A percentile compares a stretch with the other conserved stretches of the same genome.
Conservation (phyloP, 192 early-diverging fungal species). For the Coemansia sp. region DNA sequence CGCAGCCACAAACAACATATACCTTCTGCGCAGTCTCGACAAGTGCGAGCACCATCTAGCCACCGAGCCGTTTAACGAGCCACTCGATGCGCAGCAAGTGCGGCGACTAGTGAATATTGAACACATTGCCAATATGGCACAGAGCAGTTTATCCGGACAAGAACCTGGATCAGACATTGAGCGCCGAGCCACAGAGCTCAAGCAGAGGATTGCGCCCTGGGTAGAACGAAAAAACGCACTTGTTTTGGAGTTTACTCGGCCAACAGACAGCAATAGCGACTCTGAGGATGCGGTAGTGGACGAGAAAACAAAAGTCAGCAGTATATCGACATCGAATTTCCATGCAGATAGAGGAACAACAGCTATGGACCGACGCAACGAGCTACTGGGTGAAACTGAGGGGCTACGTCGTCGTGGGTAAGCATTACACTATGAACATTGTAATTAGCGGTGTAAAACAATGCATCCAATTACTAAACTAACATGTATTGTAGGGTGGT, state of each 20-base stretch:
- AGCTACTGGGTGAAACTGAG: slow-evolving; percentile 45
- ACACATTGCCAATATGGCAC: slow-evolving; percentile 2
- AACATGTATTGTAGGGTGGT: slow-evolving; percentile 23
- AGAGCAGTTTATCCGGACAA: background rate
- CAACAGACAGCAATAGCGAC: background rate
- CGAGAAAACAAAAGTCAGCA: background rate
- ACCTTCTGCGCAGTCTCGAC: slow-evolving; percentile 25
- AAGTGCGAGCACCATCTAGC: slow-evolving; percentile 33
- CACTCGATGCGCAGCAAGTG: slow-evolving; percentile 35
- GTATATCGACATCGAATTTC: background rate
- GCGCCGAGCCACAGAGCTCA: slow-evolving; percentile 12
- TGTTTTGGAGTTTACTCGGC: slow-evolving; percentile 1
- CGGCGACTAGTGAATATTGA: slow-evolving; percentile 41
- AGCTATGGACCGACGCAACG: slow-evolving; percentile 16
- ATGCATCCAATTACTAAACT: background rate
- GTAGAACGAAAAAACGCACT: slow-evolving; percentile 27
- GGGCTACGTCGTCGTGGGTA: slow-evolving; percentile 48
- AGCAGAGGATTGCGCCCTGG: slow-evolving; percentile 25
- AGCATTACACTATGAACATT: slow-evolving; percentile 1
- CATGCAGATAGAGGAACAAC: background rate
- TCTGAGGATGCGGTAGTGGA: background rate
- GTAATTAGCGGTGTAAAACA: background rate
- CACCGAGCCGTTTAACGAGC: slow-evolving; percentile 26
- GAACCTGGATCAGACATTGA: background rate
- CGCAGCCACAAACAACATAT: slow-evolving; percentile 1